Conservation (phyloP, 345 rosid genomes). For the Populus simonii region DNA sequence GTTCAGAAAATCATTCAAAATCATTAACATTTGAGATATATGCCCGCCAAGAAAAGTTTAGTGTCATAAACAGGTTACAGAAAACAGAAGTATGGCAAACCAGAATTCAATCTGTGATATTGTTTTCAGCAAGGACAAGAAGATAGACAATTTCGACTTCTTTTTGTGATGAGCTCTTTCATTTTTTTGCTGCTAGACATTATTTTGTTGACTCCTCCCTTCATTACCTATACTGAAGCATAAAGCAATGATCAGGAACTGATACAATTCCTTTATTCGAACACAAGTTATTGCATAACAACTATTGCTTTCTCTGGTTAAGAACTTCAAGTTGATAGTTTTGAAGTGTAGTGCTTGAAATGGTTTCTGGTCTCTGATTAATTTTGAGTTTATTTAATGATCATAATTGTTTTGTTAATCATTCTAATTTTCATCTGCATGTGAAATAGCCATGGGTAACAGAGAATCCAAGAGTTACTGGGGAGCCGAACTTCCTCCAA, state of each 20-base stretch:
- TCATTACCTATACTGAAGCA: not conserved
- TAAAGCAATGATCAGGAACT: not conserved
- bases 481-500: constrained; percentile 25
- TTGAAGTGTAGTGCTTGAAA: not conserved
- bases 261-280: no score
- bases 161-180: not conserved
- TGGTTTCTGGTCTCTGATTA: not conserved
- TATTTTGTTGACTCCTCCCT: not conserved
- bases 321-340: not conserved
- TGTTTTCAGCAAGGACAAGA: no score
- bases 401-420: not conserved
- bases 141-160: not conserved
- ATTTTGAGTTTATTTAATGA: not conserved
- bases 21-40: no score
- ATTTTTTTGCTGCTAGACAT: no score
- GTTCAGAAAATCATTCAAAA: not conserved
- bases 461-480: constrained; percentile 22
- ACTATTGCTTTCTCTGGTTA: not conserved
- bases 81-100: no score
- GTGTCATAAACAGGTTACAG: no score
- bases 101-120: no score
- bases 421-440: not conserved
- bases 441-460: constrained; percentile 18
- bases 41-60: no score
- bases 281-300: not conserved